Evolutionary conservation across 495 filamentous ascomycete species (phyloP).

Genomic region (Aspergillus conjunctus): DNA sequence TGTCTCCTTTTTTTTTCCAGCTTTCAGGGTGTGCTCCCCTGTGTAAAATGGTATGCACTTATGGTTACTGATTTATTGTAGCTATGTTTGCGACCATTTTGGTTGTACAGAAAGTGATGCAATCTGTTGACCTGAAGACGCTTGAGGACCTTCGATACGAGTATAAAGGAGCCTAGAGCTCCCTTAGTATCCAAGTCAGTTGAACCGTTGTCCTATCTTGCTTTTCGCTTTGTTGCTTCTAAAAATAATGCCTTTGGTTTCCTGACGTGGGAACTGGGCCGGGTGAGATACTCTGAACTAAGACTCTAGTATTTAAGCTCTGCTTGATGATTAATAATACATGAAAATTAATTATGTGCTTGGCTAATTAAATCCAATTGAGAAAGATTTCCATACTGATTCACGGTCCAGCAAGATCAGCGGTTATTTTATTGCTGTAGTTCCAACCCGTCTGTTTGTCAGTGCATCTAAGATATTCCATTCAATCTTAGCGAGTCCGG

Average conservation of each 20-base stretch:
- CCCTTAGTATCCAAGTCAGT: not conserved
- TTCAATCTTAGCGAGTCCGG: slow-evolving; percentile 11
- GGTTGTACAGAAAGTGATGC: slow-evolving; percentile 43
- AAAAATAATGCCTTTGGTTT: no score
- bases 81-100: slow-evolving; percentile 40
- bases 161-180: slow-evolving; percentile 54
- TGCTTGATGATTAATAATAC: not conserved
- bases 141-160: slow-evolving; percentile 53
- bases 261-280: no score
- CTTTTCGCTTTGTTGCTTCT: not conserved
- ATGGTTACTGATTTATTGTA: slow-evolving; percentile 24
- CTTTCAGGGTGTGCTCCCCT: not conserved
- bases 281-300: no score
- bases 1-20: slow-evolving; percentile 9
- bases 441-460: not conserved
- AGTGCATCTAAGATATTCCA: not conserved
- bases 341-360: slow-evolving; percentile 2
- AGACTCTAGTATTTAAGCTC: not conserved
- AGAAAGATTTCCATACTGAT: not conserved
- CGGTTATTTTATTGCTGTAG: not conserved
- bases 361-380: not conserved
- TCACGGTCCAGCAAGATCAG: not conserved
- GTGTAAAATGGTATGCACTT: not conserved
- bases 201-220: not conserved
- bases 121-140: slow-evolving; percentile 46